Base-by-base conservation (phyloP, 345 rosid species). In the Linum trigynum region DNA sequence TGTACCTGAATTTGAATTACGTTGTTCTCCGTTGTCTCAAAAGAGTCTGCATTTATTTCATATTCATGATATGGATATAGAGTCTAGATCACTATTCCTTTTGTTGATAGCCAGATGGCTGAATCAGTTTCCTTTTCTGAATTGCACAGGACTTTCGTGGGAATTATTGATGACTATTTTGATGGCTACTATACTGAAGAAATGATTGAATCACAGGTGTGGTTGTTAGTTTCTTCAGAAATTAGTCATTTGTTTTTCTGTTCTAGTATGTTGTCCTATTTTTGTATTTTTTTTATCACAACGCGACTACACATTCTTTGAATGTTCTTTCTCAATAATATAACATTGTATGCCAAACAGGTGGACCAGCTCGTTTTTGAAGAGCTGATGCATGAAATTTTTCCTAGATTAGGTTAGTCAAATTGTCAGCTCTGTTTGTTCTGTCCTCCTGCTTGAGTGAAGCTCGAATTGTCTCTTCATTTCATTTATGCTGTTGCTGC, bases 291-390 rank as follows among this genome's bases (percentile, higher is more conserved):
- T 32, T 56, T 56, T 11, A 56, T 4, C 59, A 5, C 16, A 56
- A n/a, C 7, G 4, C 12, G 10, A 15, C 7, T 61, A 65, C 43
- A 69, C 37, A 45, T 58, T 35, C 35, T 35, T 71, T 65, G 68
- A 63, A 2, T 40, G 42, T 61, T 59, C 38, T 67, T 56, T 45
- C 59, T 35, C 5, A 59, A 9, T 48, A 48, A 10, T 48, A 12
- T 11, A 59, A 35, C 9, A 11, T 4, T 7, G 11, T 55, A 16
- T 71, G 73, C 74, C 65, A 17, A 23, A 69, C 72, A 94, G 99
- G 99, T 94, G 69, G 99, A 94, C 75, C 97, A 94, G 76, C 95
- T 94, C 71, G 99, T 90, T 69, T 85, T 94, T 68, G 97, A 90
- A 81, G 99, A 94, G 71, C 69, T 94, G 76, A 80, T 85, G 85